phyloP scores from a whole-genome alignment of 139 green algal species.

The Chlorella sorokiniana region DNA sequence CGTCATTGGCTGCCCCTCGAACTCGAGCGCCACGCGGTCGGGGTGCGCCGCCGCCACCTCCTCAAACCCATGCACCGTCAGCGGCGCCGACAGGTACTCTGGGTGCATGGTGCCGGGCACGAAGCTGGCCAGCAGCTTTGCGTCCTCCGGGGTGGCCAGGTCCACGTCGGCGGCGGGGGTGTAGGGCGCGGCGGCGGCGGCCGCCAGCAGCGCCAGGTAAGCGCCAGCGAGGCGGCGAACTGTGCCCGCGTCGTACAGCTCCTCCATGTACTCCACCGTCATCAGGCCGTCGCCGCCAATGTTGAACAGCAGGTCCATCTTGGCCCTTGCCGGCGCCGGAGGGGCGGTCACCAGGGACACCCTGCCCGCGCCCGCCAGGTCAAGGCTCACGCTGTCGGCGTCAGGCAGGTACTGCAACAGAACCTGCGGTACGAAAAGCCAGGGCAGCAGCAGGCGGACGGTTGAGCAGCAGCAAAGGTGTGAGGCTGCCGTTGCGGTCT shows the following conservation, averaged over 20 bases:
- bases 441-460: background rate
- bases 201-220: background rate
- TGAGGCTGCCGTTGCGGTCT: too few species aligned
- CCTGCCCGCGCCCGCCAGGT: background rate
- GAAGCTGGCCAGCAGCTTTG: background rate
- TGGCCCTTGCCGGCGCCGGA: background rate
- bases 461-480: too few species aligned
- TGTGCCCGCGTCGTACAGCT: background rate
- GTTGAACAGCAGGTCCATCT: background rate
- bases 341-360: background rate
- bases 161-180: background rate
- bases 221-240: background rate
- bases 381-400: background rate
- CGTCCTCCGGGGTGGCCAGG: background rate
- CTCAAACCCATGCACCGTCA: background rate
- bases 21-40: background rate
- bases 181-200: background rate
- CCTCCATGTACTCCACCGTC: background rate
- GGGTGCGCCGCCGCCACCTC: background rate
- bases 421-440: background rate
- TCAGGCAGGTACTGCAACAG: background rate
- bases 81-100: background rate
- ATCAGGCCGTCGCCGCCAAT: background rate
- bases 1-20: background rate
- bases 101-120: background rate